Evolutionary conservation across 345 rosid genomes (phyloP).

Genomic region (Durio zibethinus): DNA sequence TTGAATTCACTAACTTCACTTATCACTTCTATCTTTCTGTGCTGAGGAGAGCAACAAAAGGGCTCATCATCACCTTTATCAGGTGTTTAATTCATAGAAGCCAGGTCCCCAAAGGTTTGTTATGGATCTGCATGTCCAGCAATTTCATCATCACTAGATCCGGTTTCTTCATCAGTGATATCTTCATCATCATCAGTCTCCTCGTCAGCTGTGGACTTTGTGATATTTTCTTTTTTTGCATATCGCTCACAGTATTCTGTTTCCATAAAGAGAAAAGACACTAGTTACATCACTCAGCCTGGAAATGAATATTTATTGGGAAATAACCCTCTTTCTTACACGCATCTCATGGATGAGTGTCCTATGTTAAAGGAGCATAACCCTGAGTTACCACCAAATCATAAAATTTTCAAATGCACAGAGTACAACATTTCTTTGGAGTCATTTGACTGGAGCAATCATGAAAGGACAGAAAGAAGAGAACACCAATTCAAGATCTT

Average conservation of each 20-base stretch:
- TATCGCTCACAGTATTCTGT: conserved; percentile 60
- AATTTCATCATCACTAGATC: conserved; percentile 54
- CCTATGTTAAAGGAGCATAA: background rate
- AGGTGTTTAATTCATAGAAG: background rate
- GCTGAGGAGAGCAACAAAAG: conserved; percentile 12
- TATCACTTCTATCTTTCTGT: background rate
- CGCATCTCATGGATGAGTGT: background rate
- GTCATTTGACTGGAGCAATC: background rate
- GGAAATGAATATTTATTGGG: background rate
- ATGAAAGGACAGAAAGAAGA: background rate
- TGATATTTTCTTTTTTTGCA: conserved; percentile 49
- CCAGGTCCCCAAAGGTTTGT: background rate
- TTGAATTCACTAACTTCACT: conserved; percentile 13
- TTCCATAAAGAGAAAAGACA: conserved; percentile 14
- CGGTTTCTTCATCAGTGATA: conserved; percentile 39
- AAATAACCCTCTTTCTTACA: background rate
- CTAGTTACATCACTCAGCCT: background rate
- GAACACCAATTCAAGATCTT: conserved; percentile 9
- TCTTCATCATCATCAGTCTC: conserved; percentile 51
- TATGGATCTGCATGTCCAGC: conserved; percentile 61
- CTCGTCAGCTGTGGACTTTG: conserved; percentile 35
- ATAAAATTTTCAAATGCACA: background rate
- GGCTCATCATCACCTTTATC: conserved; percentile 11
- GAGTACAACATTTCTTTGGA: background rate
- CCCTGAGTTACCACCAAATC: background rate